A percentile compares a stretch with the other conserved stretches of the same genome.
These are phyloP conservation scores for Fusarium sp. DNA, from an alignment of 2,329 filamentous ascomycete species.

Conservation along the genomic window DNA sequence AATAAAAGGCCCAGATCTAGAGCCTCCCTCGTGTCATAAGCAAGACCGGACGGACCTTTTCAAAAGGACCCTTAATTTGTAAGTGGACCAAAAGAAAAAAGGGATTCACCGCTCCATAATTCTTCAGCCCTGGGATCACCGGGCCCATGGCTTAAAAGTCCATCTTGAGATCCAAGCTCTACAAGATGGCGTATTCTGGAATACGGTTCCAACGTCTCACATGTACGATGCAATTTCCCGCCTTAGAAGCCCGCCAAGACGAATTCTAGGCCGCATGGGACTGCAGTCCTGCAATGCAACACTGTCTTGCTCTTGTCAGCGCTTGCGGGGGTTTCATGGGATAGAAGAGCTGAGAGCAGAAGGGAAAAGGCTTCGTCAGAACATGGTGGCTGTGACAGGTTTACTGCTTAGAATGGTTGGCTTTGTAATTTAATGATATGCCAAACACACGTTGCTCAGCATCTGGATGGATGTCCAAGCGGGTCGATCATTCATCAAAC, in stretches of 20 bases:
- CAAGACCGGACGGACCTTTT: background rate
- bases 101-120: slow-evolving; percentile 11
- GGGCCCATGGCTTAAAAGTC: background rate
- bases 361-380: background rate
- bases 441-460: slow-evolving; percentile 4
- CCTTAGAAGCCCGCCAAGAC: background rate
- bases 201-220: slow-evolving; percentile 11
- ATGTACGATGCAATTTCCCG: slow-evolving; percentile 12
- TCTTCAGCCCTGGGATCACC: slow-evolving; percentile 8
- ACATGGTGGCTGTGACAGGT: background rate
- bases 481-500: slow-evolving; percentile 15
- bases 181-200: slow-evolving; percentile 22
- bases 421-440: slow-evolving; percentile 1
- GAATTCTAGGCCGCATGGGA: background rate
- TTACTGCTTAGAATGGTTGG: background rate
- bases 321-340: background rate
- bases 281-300: slow-evolving; percentile 12
- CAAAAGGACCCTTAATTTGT: slow-evolving; percentile 14
- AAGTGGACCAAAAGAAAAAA: background rate
- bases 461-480: background rate
- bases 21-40: background rate
- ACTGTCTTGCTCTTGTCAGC: background rate
- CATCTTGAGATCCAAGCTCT: slow-evolving; percentile 17
- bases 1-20: background rate
- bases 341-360: too few species aligned